Conservation (phyloP, 1,139 yeast genomes). For the Candida buenavistaensis region DNA sequence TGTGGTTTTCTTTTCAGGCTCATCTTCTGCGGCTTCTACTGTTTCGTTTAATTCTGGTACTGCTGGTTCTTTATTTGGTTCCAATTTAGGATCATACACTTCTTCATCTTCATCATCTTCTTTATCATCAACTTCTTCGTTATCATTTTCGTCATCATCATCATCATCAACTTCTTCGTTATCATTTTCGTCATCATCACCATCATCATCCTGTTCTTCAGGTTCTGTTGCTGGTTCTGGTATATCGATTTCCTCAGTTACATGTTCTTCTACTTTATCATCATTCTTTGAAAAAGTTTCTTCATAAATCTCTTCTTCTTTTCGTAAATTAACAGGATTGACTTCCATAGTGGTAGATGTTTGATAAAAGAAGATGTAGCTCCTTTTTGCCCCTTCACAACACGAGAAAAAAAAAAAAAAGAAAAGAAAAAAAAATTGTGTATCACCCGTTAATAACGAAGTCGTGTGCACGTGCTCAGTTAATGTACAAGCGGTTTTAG, state of each 20-base stretch:
- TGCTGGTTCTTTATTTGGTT: no score
- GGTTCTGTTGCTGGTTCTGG: no score
- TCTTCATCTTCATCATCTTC: no score
- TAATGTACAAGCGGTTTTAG: no score
- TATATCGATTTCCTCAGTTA: background rate
- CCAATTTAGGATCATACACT: no score
- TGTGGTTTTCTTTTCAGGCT: slow-evolving; percentile 17
- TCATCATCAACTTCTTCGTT: no score
- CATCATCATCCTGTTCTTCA: slow-evolving; percentile 5
- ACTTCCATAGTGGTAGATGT: slow-evolving; percentile 13
- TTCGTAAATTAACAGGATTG: slow-evolving; percentile 10
- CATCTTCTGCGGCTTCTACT: slow-evolving; percentile 19
- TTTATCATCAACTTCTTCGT: no score
- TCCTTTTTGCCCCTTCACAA: background rate
- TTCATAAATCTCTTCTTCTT: slow-evolving; percentile 2
- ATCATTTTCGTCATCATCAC: slow-evolving; percentile 4
- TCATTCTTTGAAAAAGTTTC: background rate
- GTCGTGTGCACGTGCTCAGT: no score
- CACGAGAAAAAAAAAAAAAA: background rate
- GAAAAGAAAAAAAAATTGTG: background rate
- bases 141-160: no score
- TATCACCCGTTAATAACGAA: no score
- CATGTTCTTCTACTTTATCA: no score
- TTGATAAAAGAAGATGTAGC: no score
- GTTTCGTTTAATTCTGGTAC: slow-evolving; percentile 5